Base-by-base conservation (phyloP, 2,329 filamentous ascomycete species). In the Xylariaceae sp. region DNA sequence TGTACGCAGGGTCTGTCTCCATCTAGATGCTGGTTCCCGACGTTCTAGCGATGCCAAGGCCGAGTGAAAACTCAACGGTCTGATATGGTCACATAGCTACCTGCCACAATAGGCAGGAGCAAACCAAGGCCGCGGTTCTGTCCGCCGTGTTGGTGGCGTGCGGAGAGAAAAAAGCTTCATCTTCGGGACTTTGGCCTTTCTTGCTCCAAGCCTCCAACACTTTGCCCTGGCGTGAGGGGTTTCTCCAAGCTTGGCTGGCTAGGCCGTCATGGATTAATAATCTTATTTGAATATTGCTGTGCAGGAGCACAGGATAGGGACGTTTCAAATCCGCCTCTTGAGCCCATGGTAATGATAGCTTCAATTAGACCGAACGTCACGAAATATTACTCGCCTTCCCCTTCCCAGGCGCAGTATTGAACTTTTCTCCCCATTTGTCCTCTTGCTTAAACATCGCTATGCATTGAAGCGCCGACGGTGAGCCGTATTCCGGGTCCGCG, bases 401-500 rank as follows among this genome's bases (percentile, higher is more conserved):
- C 41, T 60, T 65, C 4, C 71, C 73, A 2, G 65, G 60, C 0
- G 73, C 73, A 7, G 55, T 50, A 34, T 72, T 68, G 44, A 77
- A 77, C 33, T 62, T 73, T 3, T 50, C 51, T 41, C 60, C 65
- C 72, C 73, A 78, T 40, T 59, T 58, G 2, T 69, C 67, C 39
- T 73, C 66, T 47, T 74, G 71, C 38, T 70, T 70, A 48, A 78
- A 77, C 58, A 76, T 65, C 3, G 56, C 52, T 12, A 76, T 56
- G 17, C 71, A 72, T 38, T 70, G 61, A 31, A 69, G 51, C 0
- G 74, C 71, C 26, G 64, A 71, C 1, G 73, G 73, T 2, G 59
- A 55, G 2, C 74, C 74, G 40, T 68, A 59, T 1, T 74, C 70
- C 1, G 74, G 73, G 51, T 78, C 74, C 3, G 73, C 74, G 2